Percentiles rank a stretch among this genome's conserved stretches.
phyloP scores from a whole-genome alignment of 2,329 filamentous ascomycete genomes.

The Hawksworthiomyces lignivorus region DNA sequence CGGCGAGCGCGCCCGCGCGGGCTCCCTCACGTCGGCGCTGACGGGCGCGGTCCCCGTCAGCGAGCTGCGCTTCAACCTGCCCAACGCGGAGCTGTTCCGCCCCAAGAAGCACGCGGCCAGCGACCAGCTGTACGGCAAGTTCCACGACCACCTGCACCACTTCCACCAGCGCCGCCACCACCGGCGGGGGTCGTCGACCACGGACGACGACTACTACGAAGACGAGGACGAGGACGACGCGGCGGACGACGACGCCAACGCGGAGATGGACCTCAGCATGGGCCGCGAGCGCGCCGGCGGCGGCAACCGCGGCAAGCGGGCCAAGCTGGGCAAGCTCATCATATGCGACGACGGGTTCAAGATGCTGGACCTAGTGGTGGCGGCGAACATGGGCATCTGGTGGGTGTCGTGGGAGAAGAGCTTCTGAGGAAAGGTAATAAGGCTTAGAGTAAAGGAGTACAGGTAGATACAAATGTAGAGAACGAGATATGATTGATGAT shows the following conservation, averaged over 20 bases:
- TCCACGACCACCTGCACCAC: constrained; percentile 35
- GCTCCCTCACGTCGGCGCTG: constrained; percentile 19
- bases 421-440: constrained; percentile 24
- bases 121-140: constrained; percentile 21
- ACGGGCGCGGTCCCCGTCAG: constrained; percentile 51
- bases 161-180: constrained; percentile 25
- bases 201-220: constrained; percentile 29
- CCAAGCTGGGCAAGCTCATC: constrained; percentile 90
- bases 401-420: constrained; percentile 75
- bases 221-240: constrained; percentile 26
- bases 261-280: constrained; percentile 48
- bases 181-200: background rate
- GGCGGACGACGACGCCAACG: constrained; percentile 29
- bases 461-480: too few species aligned
- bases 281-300: constrained; percentile 81
- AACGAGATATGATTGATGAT: too few species aligned
- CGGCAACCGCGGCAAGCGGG: constrained; percentile 74
- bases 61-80: constrained; percentile 86
- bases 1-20: constrained; percentile 18
- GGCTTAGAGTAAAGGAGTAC: too few species aligned
- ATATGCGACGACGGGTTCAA: constrained; percentile 83
- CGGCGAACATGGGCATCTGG: constrained; percentile 87
- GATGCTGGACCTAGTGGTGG: constrained; percentile 90
- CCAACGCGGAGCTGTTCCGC: constrained; percentile 44
- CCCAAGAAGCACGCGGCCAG: background rate